Evolutionary conservation across 805 yeast genomes (phyloP), one percentile per base, ranked within the genome.

Genomic region (Candida bentonensis): DNA sequence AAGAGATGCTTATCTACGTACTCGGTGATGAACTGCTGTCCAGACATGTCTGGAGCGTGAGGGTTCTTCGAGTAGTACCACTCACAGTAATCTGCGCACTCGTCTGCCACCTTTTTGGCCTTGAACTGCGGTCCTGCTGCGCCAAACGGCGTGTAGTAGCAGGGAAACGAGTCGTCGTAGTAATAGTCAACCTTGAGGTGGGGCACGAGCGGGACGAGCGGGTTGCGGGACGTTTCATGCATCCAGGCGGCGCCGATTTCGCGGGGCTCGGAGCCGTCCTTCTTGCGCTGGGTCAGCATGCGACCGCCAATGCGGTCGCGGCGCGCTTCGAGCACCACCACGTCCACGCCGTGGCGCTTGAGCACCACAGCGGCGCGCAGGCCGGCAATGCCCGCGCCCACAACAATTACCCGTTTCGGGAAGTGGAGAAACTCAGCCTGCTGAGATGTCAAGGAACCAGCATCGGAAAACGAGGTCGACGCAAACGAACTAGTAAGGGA

Each of bases 171-270:
- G 40, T 52, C 55, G 30, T 52, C 55, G 27, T 49, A 52, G 42
- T 52, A 52, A 27, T 50, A 52, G 22, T 44, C 45, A 22, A 52
- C 39, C 15, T 42, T 43, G 23, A 52, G 46, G 22, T 52, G 48
- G 41, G 49, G 39, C 17, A 52, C 44, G 39, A 52, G 40, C 2
- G 49, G 70, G 51, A 83, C 78, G 15, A 80, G 63, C 2, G 68
- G 66, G 57, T 84, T 84, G 30, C 73, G 68, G 41, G 83, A 61
- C 1, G 85, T 76, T 53, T 84, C 94, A 54, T 85, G 94, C 54
- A 79, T 84, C 94, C 95, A 85, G 9, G 84, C 73, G 0, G 89
- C 94, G 2, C 94, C 94, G 28, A 82, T 51, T 58, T 83, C 94
- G 54, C 79, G 79, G 4, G 62, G 54, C 56, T 60, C 42, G 7